These are phyloP conservation scores for Fusarium temperatum DNA, from an alignment of 2,329 filamentous ascomycete species.

Conservation along the genomic window DNA sequence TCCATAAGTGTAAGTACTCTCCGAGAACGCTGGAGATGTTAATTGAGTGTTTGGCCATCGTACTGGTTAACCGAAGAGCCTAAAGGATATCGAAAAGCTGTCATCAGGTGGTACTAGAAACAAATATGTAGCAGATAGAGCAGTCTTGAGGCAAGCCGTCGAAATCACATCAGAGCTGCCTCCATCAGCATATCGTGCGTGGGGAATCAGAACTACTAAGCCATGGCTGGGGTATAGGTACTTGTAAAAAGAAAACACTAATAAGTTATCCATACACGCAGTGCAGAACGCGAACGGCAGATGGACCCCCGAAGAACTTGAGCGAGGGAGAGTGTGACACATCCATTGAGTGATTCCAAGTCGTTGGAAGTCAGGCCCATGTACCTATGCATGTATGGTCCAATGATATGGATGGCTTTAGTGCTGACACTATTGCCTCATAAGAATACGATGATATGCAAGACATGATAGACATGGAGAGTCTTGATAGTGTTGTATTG, in stretches of 20 bases:
- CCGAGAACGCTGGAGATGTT: not conserved
- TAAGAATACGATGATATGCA: not conserved
- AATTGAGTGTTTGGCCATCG: not conserved
- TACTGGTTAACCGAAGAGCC: not conserved
- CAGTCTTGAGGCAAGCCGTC: not conserved
- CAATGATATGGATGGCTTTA: not conserved
- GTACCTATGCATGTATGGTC: not conserved
- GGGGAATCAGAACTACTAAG: not conserved
- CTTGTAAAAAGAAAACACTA: not conserved
- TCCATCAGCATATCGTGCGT: not conserved
- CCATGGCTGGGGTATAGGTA: not conserved
- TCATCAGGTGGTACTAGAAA: not conserved
- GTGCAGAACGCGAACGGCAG: conserved; percentile 2
- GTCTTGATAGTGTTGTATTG: not conserved
- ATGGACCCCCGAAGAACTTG: conserved; percentile 5
- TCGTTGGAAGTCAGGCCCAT: not conserved
- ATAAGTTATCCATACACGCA: not conserved
- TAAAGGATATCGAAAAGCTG: not conserved
- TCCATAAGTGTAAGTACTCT: not conserved
- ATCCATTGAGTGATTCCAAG: conserved; percentile 5
- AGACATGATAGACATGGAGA: not conserved
- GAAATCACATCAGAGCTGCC: not conserved
- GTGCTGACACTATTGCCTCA: not conserved
- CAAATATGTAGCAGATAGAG: not conserved
- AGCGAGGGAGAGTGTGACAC: conserved; percentile 18